Base-by-base conservation (phyloP, 208 protist species). In the Kentomonas sorsogonicus region DNA sequence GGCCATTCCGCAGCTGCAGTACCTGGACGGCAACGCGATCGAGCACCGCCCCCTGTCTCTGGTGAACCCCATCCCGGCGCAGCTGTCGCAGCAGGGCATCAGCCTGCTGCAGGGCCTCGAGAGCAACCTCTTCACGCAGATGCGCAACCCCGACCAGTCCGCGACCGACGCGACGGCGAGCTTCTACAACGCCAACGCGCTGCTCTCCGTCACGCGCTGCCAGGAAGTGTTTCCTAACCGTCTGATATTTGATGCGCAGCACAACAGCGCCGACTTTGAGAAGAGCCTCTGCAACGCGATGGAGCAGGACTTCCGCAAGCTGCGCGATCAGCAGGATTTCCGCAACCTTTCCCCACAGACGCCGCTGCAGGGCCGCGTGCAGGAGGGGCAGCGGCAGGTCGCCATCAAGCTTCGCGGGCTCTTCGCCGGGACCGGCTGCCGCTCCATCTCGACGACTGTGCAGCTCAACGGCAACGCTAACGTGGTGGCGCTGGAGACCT, bases 391-490 rank as follows among this genome's bases (percentile, higher is more conserved):
- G 51, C 3, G 30, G 16, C 22, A 41, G 3, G 4, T 18, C 22
- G n/a, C 13, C 34, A 44, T 30, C 36, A 54, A 54, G 7, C 75
- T 88, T 52, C 73, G 74, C 27, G 70, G 83, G 47, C 48, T 89
- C 13, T 54, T 92, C 54, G 74, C 75, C 46, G 76, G 77, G 10
- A 71, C 74, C 23, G 66, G 67, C 41, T 61, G n/a, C 15, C 58
- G 54, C 36, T 74, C 60, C 23, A 63, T 91, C 25, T 44, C 18
- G 30, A 53, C 89, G 3, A 55, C 66, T 20, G 67, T 83, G 25
- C 55, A 74, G 51, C 72, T 91, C 50, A 80, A 82, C 57, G 58
- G 70, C 16, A 90, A 83, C 69, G 83, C 77, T 44, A 89, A 79
- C 61, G 77, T 94, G 27, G 47, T 71, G 3, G 77, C 82, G n/a